phyloP scores from a whole-genome alignment of 1,139 yeast species.

The Candida pseudoviswanathii region DNA sequence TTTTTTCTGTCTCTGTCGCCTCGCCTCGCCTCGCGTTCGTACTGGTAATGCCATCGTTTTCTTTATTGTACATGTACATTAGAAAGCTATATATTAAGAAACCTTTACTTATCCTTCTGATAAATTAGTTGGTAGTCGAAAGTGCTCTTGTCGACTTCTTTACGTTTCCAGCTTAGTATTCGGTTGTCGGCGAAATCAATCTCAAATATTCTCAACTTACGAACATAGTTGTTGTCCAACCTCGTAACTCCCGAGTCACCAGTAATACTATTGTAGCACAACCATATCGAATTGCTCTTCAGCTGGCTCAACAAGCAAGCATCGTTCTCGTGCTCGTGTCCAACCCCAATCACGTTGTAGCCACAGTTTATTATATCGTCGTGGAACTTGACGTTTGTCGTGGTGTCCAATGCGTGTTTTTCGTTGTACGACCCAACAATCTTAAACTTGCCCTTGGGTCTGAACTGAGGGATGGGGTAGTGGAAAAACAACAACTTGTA shows the following conservation, averaged over 20 bases:
- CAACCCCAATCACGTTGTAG: constrained; percentile 50
- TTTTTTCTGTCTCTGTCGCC: not conserved
- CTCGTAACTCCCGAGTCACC: constrained; percentile 41
- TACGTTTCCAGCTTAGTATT: constrained; percentile 45
- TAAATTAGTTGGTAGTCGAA: constrained; percentile 40
- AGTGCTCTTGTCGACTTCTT: constrained; percentile 27
- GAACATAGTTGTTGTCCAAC: constrained; percentile 25
- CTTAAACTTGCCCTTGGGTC: constrained; percentile 51
- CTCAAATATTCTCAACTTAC: constrained; percentile 41
- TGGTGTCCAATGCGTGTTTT: constrained; percentile 39
- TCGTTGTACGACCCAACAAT: constrained; percentile 53
- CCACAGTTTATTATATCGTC: constrained; percentile 41
- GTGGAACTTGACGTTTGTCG: constrained; percentile 35
- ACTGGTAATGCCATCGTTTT: too few species aligned
- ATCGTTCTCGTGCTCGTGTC: constrained; percentile 59
- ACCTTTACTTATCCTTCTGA: constrained; percentile 9
- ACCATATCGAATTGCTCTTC: constrained; percentile 29
- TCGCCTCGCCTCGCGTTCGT: too few species aligned
- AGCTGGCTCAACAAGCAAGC: constrained; percentile 43
- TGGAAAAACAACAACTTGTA: constrained; percentile 50
- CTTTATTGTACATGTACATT: too few species aligned
- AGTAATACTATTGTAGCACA: constrained; percentile 43
- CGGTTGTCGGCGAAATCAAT: constrained; percentile 27
- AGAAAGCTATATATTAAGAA: not conserved
- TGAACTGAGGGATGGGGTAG: constrained; percentile 52